These are phyloP conservation scores for Striga asiatica DNA, from an alignment of 257 asterid species.

Conservation along the genomic window DNA sequence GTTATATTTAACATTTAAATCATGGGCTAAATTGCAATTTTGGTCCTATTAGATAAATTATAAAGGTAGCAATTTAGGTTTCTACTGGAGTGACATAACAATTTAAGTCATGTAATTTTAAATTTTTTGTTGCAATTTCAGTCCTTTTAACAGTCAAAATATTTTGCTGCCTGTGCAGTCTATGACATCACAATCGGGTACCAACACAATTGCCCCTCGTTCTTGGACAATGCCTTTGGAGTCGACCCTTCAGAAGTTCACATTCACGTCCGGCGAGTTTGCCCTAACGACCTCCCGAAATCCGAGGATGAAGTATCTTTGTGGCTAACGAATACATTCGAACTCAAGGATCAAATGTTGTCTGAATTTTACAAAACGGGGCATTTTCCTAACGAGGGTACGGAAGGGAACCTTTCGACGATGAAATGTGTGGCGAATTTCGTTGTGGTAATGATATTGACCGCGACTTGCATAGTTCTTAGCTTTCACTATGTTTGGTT, in stretches of 20 bases:
- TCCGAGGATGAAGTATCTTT: constrained; percentile 41
- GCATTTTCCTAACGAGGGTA: constrained; percentile 56
- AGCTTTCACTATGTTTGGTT: constrained; percentile 63
- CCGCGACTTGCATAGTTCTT: constrained; percentile 43
- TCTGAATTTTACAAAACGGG: constrained; percentile 49
- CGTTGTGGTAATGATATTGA: constrained; percentile 38
- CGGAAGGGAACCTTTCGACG: constrained; percentile 46
- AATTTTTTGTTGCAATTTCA: too few species aligned
- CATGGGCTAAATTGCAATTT: too few species aligned
- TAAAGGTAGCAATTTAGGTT: too few species aligned
- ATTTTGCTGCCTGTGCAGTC: constrained; percentile 34
- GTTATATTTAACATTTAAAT: too few species aligned
- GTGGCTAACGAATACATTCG: constrained; percentile 69
- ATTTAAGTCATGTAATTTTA: too few species aligned
- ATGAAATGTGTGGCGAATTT: constrained; percentile 42
- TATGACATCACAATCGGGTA: constrained; percentile 85
- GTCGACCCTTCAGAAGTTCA: constrained; percentile 88
- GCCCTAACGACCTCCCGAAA: constrained; percentile 41
- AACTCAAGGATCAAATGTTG: constrained; percentile 53
- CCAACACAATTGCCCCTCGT: constrained; percentile 55
- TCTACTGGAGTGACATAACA: too few species aligned
- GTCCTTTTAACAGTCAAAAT: too few species aligned
- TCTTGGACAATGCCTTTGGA: constrained; percentile 79
- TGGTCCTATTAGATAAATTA: too few species aligned
- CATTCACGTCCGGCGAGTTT: constrained; percentile 50